Percentiles rank a stretch among this genome's conserved stretches.
Evolutionary conservation across 805 yeast genomes (phyloP).

Genomic region (Barnettozyma sucrosica): DNA sequence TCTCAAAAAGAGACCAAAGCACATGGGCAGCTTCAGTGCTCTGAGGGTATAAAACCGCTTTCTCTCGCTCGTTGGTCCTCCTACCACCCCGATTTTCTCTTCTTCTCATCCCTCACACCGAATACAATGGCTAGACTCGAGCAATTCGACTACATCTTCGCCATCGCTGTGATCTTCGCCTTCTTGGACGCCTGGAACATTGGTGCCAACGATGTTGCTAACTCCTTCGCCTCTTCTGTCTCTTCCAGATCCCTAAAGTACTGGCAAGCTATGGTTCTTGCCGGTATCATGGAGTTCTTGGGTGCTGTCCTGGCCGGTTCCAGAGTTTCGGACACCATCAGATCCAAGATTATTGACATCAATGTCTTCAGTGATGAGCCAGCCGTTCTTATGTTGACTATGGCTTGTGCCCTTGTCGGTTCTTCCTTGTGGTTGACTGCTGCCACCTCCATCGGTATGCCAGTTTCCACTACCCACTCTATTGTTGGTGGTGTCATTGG

Average conservation of each 20-base stretch:
- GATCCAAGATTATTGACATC: slow-evolving; percentile 55
- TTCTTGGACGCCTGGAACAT: slow-evolving; percentile 75
- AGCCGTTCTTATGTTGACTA: slow-evolving; percentile 66
- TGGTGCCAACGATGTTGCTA: slow-evolving; percentile 80
- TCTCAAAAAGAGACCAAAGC: neutral
- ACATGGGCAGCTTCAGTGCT: neutral
- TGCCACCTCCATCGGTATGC: slow-evolving; percentile 65
- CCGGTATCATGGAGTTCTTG: slow-evolving; percentile 64
- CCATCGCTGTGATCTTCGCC: slow-evolving; percentile 63
- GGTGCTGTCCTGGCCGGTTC: slow-evolving; percentile 74
- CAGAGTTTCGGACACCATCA: slow-evolving; percentile 68
- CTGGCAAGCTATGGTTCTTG: slow-evolving; percentile 72
- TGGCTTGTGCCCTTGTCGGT: slow-evolving; percentile 72
- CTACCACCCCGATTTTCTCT: neutral
- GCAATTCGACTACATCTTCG: slow-evolving; percentile 64
- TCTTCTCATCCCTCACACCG: neutral
- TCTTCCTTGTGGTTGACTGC: slow-evolving; percentile 63
- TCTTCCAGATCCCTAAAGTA: slow-evolving; percentile 63
- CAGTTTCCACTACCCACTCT: slow-evolving; percentile 79
- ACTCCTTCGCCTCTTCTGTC: slow-evolving; percentile 73
- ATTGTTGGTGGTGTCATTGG: slow-evolving; percentile 75
- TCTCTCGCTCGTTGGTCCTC: neutral
- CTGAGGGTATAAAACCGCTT: neutral
- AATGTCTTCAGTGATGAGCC: slow-evolving; percentile 46
- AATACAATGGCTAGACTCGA: slow-evolving; percentile 12